These are phyloP conservation scores for Mrakia blollopis DNA, from an alignment of 768 basidiomycete species.

Conservation along the genomic window DNA sequence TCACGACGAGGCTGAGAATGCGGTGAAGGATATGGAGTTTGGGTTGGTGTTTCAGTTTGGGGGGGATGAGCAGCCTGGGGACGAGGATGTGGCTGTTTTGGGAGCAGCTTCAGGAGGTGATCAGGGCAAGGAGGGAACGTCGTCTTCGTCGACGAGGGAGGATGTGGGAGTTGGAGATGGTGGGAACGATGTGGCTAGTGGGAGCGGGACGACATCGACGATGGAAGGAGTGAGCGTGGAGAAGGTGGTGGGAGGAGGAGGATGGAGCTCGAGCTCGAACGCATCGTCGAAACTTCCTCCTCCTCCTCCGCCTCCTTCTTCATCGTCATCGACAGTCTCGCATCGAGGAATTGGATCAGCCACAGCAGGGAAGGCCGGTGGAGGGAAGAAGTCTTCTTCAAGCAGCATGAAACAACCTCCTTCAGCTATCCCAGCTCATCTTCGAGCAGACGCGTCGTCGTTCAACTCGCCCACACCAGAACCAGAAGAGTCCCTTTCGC, in stretches of 20 bases:
- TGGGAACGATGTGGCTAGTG: constrained; percentile 17
- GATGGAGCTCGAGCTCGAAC: constrained; percentile 59
- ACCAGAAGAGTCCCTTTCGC: neutral
- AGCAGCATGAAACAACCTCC: constrained; percentile 23
- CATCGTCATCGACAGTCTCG: neutral
- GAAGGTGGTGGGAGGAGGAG: constrained; percentile 31
- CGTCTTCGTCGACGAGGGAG: constrained; percentile 18
- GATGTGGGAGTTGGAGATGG: constrained; percentile 8
- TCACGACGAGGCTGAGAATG: constrained; percentile 87
- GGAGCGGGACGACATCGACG: constrained; percentile 23
- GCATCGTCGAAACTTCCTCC: constrained; percentile 37
- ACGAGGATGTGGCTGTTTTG: neutral
- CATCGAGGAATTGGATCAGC: constrained; percentile 17
- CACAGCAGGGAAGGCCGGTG: constrained; percentile 10
- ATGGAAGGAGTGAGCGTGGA: constrained; percentile 33
- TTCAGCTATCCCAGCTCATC: constrained; percentile 17
- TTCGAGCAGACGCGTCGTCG: constrained; percentile 1
- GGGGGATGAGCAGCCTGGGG: constrained; percentile 60
- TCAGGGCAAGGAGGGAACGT: constrained; percentile 13
- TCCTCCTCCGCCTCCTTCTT: neutral
- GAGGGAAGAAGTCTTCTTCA: neutral
- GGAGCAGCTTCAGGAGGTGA: constrained; percentile 25
- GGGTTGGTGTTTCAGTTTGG: constrained; percentile 80
- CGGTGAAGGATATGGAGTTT: constrained; percentile 93
- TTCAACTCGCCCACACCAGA: constrained; percentile 21